Base-by-base conservation (phyloP, 768 basidiomycete species). In the Pleurotus eryngii region DNA sequence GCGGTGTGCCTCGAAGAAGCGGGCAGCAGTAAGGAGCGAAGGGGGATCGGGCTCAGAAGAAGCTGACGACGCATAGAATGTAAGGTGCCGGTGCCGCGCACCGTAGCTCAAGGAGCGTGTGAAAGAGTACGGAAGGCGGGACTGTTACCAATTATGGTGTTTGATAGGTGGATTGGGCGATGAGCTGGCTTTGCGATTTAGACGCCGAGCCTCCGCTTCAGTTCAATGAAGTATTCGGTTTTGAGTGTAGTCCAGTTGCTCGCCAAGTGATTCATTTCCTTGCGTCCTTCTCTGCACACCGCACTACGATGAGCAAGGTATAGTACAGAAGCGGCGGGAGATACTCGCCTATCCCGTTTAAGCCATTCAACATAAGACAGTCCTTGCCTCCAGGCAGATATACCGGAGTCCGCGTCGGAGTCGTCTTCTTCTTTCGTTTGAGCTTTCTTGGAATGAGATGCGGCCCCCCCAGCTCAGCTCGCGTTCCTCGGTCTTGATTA, bases 151-250 rank as follows among this genome's bases (percentile, higher is more conserved):
- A 14, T 42, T 26, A 46, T 46, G 48, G 22, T 54, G 17, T 18
- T 58, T 45, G 51, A 60, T 24, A 51, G 30, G 51, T 43, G 45
- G 53, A 22, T 56, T 66, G 43, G 46, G 15, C 42, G 55, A 46
- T 46, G 42, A 37, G 55, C 45, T 46, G 46, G 42, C 55, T 30
- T 39, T 46, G 38, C 43, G 15, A 18, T 11, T 80, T 68, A 85
- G 59, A 85, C 83, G 53, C 76, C 81, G 59, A 85, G 76, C 61
- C 72, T 80, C 51, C 67, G 71, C 65, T 86, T 86, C 71, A 85
- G 69, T 35, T 64, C 67, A 50, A 83, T 67, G 63, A 86, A 83
- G 56, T 85, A 80, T n/a, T 72, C 68, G 3, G 81, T 68, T 54
- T 72, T 72, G 64, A 86, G 65, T 14, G 68, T 76, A 35, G 67